phyloP scores from a whole-genome alignment of 148 eudicot genomes.

The Nepenthes gracilis region DNA sequence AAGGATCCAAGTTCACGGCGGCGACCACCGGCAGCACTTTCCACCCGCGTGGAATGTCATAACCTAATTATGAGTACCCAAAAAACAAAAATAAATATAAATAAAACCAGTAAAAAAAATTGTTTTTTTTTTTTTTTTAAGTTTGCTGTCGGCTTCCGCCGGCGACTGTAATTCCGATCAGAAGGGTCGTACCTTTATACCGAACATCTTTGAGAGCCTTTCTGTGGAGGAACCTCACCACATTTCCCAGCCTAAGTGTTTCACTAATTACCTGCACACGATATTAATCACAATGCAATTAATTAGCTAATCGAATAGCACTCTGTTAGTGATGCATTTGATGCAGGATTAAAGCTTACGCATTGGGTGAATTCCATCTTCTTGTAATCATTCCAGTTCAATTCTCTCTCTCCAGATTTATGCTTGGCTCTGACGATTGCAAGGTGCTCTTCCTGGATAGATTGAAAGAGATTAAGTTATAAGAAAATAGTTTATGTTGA shows the following conservation, averaged over 20 bases:
- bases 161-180: too few relatives aligned
- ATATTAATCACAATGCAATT: neutral
- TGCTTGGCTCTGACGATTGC: conserved; percentile 51
- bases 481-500: neutral
- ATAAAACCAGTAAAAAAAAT: neutral
- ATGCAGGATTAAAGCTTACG: conserved; percentile 31
- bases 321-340: neutral
- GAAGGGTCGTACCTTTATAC: conserved; percentile 49
- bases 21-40: conserved; percentile 94
- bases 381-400: conserved; percentile 94
- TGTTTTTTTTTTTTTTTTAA: neutral
- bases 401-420: conserved; percentile 36
- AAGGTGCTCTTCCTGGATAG: conserved; percentile 63
- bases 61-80: conserved; percentile 27
- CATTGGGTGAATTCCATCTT: conserved; percentile 97
- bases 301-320: neutral
- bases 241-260: conserved; percentile 84
- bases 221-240: conserved; percentile 91
- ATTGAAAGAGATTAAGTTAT: neutral
- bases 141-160: too few relatives aligned
- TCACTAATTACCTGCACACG: conserved; percentile 61
- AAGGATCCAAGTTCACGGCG: conserved; percentile 91
- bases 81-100: neutral
- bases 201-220: conserved; percentile 76
- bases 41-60: conserved; percentile 99